Percentiles rank a stretch among this genome's conserved stretches.
Evolutionary conservation across 2,329 filamentous ascomycete genomes (phyloP).

Genomic region (Colletotrichum sp.): DNA sequence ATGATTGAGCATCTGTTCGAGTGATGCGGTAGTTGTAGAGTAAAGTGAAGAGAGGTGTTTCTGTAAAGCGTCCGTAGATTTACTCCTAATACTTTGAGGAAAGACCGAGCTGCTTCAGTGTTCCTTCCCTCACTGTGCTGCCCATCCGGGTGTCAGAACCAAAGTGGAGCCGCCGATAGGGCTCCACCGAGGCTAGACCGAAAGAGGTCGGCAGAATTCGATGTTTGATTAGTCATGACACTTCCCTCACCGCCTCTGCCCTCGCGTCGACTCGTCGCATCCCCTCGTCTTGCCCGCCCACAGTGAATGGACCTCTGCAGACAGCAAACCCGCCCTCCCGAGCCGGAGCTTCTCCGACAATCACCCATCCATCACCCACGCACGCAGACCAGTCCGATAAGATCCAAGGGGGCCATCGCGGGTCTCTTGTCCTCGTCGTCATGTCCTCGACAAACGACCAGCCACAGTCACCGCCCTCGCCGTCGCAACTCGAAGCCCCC

Average conservation of each 20-base stretch:
- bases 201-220: neutral
- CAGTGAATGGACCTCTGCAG: neutral
- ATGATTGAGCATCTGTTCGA: neutral
- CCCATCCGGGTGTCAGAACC: neutral
- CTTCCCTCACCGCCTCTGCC: neutral
- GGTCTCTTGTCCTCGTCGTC: neutral
- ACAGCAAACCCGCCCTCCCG: neutral
- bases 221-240: neutral
- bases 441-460: slow-evolving; percentile 3
- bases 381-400: neutral
- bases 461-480: neutral
- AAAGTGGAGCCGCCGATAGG: neutral
- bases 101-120: neutral
- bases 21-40: neutral
- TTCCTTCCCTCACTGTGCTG: neutral
- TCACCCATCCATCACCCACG: slow-evolving; percentile 38
- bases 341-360: slow-evolving; percentile 48
- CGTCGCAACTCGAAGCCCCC: neutral
- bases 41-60: neutral
- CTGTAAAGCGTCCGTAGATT: neutral
- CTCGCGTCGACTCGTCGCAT: neutral
- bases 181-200: neutral
- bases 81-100: neutral
- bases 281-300: neutral
- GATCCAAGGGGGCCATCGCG: neutral